These are phyloP conservation scores for Phycomyces nitens DNA, from an alignment of 192 early-diverging fungal genomes.

Conservation along the genomic window DNA sequence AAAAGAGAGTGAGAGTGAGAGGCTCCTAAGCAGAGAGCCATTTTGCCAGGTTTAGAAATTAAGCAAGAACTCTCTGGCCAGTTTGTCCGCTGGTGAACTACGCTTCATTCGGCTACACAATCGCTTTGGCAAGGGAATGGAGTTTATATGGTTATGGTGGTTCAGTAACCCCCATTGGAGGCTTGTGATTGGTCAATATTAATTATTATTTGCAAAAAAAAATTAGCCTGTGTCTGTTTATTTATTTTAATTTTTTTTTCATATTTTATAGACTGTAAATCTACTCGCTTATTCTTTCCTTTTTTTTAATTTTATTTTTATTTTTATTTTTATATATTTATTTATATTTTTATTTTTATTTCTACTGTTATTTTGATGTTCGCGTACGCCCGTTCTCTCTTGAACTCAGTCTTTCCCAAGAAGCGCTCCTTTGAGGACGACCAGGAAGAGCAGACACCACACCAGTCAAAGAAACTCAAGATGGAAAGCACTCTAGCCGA, in stretches of 20 bases:
- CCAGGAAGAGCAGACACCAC: not conserved
- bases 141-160: too few relatives aligned
- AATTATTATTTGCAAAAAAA: not conserved
- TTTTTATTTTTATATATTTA: not conserved
- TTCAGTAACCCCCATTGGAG: too few relatives aligned
- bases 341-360: not conserved
- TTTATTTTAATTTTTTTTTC: not conserved
- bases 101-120: too few relatives aligned
- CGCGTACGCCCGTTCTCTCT: slow-evolving; percentile 11
- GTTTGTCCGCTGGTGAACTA: too few relatives aligned
- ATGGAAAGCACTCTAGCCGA: slow-evolving; percentile 5
- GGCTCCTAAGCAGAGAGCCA: too few relatives aligned
- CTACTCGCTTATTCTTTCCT: not conserved
- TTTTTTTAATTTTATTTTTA: too few relatives aligned
- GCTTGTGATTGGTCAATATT: too few relatives aligned
- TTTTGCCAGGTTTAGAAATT: too few relatives aligned
- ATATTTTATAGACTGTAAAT: not conserved
- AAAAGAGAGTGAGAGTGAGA: too few relatives aligned
- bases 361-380: slow-evolving; percentile 11
- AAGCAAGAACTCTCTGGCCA: too few relatives aligned
- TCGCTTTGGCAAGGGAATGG: too few relatives aligned
- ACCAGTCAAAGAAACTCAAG: slow-evolving; percentile 15
- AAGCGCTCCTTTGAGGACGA: slow-evolving; percentile 20
- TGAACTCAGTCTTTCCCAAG: slow-evolving; percentile 12
- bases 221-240: slow-evolving; percentile 1